Evolutionary conservation across 768 basidiomycete species (phyloP).

Genomic region (Boletellus sp.): DNA sequence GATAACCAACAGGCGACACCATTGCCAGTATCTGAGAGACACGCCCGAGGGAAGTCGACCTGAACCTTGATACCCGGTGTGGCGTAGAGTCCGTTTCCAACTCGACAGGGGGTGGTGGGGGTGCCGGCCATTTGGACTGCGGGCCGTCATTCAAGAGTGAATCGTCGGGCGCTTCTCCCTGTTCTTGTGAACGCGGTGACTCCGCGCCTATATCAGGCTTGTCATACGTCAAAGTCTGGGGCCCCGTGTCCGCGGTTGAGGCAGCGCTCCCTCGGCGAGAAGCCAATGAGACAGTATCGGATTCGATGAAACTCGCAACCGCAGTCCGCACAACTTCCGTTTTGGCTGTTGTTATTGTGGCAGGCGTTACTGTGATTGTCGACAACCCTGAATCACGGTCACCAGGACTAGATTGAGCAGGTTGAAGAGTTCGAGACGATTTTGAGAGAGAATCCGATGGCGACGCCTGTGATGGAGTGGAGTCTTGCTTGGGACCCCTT

Average conservation of each 20-base stretch:
- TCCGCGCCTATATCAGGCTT: neutral
- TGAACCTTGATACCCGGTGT: slow-evolving; percentile 26
- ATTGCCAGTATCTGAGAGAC: slow-evolving; percentile 20
- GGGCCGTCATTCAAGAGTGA: slow-evolving; percentile 17
- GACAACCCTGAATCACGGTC: slow-evolving; percentile 37
- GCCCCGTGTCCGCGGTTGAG: slow-evolving; percentile 10
- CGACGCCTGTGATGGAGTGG: neutral
- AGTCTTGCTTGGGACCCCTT: neutral
- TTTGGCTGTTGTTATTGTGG: slow-evolving; percentile 44
- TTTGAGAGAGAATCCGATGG: slow-evolving; percentile 8
- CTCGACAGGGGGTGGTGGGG: slow-evolving; percentile 28
- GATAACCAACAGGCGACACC: slow-evolving; percentile 49
- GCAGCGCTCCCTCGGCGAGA: slow-evolving; percentile 13
- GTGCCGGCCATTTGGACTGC: slow-evolving; percentile 30
- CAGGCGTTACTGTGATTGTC: slow-evolving; percentile 40
- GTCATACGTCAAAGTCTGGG: neutral
- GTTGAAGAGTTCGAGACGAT: slow-evolving; percentile 21
- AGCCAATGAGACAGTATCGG: slow-evolving; percentile 22
- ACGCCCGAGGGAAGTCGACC: slow-evolving; percentile 28
- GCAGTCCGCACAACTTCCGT: slow-evolving; percentile 48
- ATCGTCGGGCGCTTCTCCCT: slow-evolving; percentile 10
- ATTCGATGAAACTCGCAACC: slow-evolving; percentile 48
- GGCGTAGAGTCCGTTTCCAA: slow-evolving; percentile 23
- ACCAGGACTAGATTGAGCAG: slow-evolving; percentile 9
- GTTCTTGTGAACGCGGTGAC: slow-evolving; percentile 9